Base-by-base conservation (phyloP, 2,329 filamentous ascomycete species). In the Pseudogymnoascus sp. region DNA sequence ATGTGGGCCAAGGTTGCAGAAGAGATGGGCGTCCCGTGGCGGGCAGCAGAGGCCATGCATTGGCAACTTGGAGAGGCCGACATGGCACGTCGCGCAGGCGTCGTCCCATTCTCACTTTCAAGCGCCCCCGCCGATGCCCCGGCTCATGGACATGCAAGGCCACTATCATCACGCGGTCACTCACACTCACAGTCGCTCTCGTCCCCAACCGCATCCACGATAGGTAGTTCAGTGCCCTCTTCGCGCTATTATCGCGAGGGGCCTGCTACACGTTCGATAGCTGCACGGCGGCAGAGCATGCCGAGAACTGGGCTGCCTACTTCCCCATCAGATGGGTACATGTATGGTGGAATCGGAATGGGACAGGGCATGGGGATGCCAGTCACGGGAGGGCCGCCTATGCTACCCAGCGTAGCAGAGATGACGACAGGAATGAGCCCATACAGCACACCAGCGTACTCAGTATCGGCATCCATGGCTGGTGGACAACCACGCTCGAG, bases 1-100 rank as follows among this genome's bases (percentile, higher is more conserved):
- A 98, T 98, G 91, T 99, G 93, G 93, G 87, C 90, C 65, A 95
- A 93, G 72, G 90, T 98, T 22, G 92, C 93, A 43, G 91, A 95
- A 74, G 93, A 98, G 76, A 93, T 99, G 88, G 88, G 87, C 31
- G 88, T 97, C 63, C 95, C 93, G 37, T 98, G 93, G 93, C 85
- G 95, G 71, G 92, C 95, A 16, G 93, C 91, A 59, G 93, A 99
- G 77, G 93, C 91, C 4, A 97, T 97, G 93, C 95, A 98, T 77
- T 99, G 95, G 93, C 90, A 96, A 72, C 82, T 99, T 62, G 93
- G 93, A 66, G 91, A 96, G 74, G 81, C 87, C 69, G 95, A 98
- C 70, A 98, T 99, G 91, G 93, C 93, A 59, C 85, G 89, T 65
- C 88, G 93, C 64, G 93, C 93, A 43, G 95, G 95, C 50, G 91